Base-by-base conservation (phyloP, 495 filamentous ascomycete genomes). In the Chaetomidium leptoderma region DNA sequence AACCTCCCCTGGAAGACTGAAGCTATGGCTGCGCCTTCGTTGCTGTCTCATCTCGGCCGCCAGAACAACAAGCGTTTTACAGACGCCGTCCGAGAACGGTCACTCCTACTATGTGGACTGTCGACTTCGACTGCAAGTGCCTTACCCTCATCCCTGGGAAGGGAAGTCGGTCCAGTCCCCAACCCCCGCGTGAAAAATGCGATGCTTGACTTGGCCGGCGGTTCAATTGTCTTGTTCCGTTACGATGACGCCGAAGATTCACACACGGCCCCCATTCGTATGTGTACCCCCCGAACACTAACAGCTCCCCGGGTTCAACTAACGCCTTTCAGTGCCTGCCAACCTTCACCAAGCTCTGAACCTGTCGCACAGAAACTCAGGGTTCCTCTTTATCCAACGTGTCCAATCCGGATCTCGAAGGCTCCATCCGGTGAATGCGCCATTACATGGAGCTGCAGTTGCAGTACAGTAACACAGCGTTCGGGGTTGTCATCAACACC, bases 401-500 rank as follows among this genome's bases (percentile, higher is more conserved):
- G 2, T 39, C 49, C 49, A 29, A 13, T 10, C 4, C 14, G 1
- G 19, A 52, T 5, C 4, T 52, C 35, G 35, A 52, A n/a, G 49
- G 27, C 4, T 52, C 49, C 16, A 35, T 52, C 13, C 49, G 7
- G 35, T 52, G 33, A 33, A 5, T 52, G 49, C 33, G 14, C 21
- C 9, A 6, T 6, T 16, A 52, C n/a, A 19, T 52, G 29, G 24
- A 29, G 7, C n/a, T 52, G 33, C 13, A 36, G 11, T 6, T n/a
- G 17, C 33, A 8, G 4, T 27, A 52, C 35, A 35, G 49, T 2
- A 21, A 35, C 35, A 26, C 33, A 29, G 49, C 33, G 13, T 26
- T 52, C 17, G 26, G 19, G 33, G 49, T 52, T 8, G 35, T 52
- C 49, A 27, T 52, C 35, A 17, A 52, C 32, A 35, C 11, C 10